Base-by-base conservation (phyloP, 1,139 yeast species). In the Pichia sp. region DNA sequence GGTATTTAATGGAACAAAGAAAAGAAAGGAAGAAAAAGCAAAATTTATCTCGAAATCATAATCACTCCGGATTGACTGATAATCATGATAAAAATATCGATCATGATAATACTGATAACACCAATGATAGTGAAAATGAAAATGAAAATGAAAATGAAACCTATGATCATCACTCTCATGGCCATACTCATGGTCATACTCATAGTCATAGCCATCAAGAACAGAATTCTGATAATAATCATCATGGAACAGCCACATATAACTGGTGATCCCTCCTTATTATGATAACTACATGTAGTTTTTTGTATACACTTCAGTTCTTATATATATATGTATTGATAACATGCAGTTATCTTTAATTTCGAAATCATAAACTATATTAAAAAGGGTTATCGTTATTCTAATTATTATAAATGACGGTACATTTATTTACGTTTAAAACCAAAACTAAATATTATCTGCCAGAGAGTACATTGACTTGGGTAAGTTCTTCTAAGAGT, bases 1-100 rank as follows among this genome's bases (percentile, higher is more conserved):
- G 53, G 24, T 52, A 52, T 35, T 34, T 48, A 22, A 22, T 45
- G 22, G 41, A 36, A 6, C 51, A 48, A 33, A 32, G 45, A 39
- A 41, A 43, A n/a, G 44, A 42, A 22, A 42, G 37, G 27, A 39
- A 32, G 20, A 30, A 33, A 26, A 26, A 37, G 16, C 37, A 43
- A 16, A 20, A 16, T 7, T 7, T 30, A 32, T 31, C 37, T 30
- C 11, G 24, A 24, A 32, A 40, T n/a, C 39, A 42, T n/a, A 25
- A 42, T 20, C 30, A 37, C 22, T 25, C 27, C 16, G n/a, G 32
- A 28, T 20, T n/a, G 20, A 24, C 27, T 39, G 31, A 40, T 26
- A 24, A 39, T 12, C 35, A 26, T 29, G 32, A 12, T 20, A 9
- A 30, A 28, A 20, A 30, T 12, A 11, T 22, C 5, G 26, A 28